phyloP scores from a whole-genome alignment of 768 basidiomycete species.

The Panellus pusillus region DNA sequence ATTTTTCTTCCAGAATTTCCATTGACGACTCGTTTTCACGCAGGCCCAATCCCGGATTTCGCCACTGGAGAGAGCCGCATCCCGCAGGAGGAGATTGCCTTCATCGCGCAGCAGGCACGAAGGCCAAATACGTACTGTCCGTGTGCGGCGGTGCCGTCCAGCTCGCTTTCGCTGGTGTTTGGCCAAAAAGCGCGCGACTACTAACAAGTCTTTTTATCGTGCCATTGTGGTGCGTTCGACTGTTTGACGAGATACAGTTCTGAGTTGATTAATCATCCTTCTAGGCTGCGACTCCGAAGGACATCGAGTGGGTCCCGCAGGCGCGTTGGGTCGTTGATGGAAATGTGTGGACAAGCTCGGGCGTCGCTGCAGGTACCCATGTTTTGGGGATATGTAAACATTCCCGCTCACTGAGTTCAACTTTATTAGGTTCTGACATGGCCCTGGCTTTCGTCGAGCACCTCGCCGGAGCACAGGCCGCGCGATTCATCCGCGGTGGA shows the following conservation, averaged over 20 bases:
- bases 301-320: conserved; percentile 34
- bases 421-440: conserved; percentile 37
- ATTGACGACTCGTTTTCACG: no score
- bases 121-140: conserved; percentile 32
- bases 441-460: conserved; percentile 34
- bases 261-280: neutral
- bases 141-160: conserved; percentile 35
- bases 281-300: conserved; percentile 20
- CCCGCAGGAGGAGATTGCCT: conserved; percentile 20
- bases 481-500: conserved; percentile 18
- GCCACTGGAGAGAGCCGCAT: neutral
- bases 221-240: conserved; percentile 17
- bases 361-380: conserved; percentile 32
- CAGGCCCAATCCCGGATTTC: conserved; percentile 12
- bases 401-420: neutral
- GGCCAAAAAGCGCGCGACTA: conserved; percentile 35
- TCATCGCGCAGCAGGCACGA: conserved; percentile 27
- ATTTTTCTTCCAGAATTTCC: neutral
- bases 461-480: conserved; percentile 24
- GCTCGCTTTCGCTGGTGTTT: conserved; percentile 33
- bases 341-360: conserved; percentile 40
- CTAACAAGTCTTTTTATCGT: conserved; percentile 35
- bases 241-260: no score
- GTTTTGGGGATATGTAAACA: neutral
- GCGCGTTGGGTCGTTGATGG: conserved; percentile 36